Conservation (phyloP, 345 rosid genomes). For the Noccaea bulbosa region DNA sequence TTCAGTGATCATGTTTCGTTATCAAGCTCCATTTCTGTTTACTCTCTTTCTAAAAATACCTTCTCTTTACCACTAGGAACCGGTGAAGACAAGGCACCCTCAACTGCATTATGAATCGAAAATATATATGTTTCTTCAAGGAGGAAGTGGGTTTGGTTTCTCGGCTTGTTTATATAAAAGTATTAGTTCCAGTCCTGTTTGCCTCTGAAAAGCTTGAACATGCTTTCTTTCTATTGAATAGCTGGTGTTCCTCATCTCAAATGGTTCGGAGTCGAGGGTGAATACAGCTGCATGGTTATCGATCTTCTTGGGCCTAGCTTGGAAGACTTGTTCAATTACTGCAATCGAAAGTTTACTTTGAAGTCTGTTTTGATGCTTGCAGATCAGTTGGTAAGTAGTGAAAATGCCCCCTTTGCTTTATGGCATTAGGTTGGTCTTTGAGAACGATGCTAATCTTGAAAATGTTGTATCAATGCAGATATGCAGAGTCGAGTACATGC, state of each 20-base stretch:
- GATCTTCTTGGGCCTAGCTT: slow-evolving; percentile 95
- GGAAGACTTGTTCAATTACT: slow-evolving; percentile 89
- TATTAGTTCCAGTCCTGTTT: not conserved
- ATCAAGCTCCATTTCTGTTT: not conserved
- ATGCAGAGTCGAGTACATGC: slow-evolving; percentile 95
- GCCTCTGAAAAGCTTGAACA: not conserved
- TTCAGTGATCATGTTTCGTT: not conserved
- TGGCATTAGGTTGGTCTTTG: slow-evolving; percentile 20
- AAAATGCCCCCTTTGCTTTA: not conserved
- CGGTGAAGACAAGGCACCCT: slow-evolving; percentile 89
- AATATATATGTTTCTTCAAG: slow-evolving; percentile 87
- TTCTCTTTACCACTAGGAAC: slow-evolving; percentile 55
- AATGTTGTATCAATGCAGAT: slow-evolving; percentile 49
- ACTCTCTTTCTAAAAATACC: not conserved
- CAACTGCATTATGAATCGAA: slow-evolving; percentile 91
- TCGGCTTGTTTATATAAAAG: not conserved
- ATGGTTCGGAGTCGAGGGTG: slow-evolving; percentile 92
- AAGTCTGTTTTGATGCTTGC: slow-evolving; percentile 94
- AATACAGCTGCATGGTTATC: slow-evolving; percentile 85
- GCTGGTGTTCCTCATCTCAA: slow-evolving; percentile 91
- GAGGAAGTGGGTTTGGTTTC: slow-evolving; percentile 73
- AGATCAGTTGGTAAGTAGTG: slow-evolving; percentile 75
- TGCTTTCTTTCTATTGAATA: slow-evolving; percentile 33
- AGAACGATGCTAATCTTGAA: slow-evolving; percentile 9
- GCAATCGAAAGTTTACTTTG: slow-evolving; percentile 74